phyloP scores from a whole-genome alignment of 139 green algal species.

The Limnomonas spitsbergensis region DNA sequence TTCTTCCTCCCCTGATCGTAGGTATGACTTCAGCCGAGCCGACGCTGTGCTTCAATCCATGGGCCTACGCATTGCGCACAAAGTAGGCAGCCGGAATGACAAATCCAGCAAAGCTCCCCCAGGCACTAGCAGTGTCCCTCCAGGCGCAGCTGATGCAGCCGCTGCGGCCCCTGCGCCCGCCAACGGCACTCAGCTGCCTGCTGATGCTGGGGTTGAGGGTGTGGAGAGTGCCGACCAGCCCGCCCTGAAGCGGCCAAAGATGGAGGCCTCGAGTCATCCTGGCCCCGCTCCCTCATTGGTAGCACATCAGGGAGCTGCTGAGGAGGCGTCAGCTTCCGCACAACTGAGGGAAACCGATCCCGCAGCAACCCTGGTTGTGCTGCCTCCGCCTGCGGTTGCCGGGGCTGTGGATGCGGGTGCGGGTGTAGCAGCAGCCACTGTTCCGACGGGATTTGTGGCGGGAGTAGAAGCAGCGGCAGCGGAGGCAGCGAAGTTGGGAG shows the following conservation, averaged over 20 bases:
- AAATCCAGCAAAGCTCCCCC: no score
- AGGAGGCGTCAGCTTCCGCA: no score
- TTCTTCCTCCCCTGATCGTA: slow-evolving; percentile 32
- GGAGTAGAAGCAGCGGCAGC: slow-evolving; percentile 6
- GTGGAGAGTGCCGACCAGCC: neutral
- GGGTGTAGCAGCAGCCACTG: no score
- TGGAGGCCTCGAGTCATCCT: no score
- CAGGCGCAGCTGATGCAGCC: neutral
- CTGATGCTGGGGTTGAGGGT: neutral
- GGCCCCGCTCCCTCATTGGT: no score
- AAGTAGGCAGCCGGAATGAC: neutral
- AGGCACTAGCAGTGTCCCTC: no score
- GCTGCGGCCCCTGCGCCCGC: neutral
- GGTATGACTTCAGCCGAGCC: slow-evolving; percentile 63
- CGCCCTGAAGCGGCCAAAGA: slow-evolving; percentile 1
- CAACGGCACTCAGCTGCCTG: neutral
- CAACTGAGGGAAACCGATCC: no score
- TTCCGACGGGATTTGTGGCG: no score
- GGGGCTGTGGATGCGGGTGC: no score
- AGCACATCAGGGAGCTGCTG: neutral
- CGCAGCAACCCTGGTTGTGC: no score
- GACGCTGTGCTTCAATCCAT: slow-evolving; percentile 59
- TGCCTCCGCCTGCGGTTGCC: no score
- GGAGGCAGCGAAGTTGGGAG: slow-evolving; percentile 2
- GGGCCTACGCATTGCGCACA: slow-evolving; percentile 42